phyloP scores from a whole-genome alignment of 2,329 filamentous ascomycete genomes.

The Tolypocladium ophioglossoides region DNA sequence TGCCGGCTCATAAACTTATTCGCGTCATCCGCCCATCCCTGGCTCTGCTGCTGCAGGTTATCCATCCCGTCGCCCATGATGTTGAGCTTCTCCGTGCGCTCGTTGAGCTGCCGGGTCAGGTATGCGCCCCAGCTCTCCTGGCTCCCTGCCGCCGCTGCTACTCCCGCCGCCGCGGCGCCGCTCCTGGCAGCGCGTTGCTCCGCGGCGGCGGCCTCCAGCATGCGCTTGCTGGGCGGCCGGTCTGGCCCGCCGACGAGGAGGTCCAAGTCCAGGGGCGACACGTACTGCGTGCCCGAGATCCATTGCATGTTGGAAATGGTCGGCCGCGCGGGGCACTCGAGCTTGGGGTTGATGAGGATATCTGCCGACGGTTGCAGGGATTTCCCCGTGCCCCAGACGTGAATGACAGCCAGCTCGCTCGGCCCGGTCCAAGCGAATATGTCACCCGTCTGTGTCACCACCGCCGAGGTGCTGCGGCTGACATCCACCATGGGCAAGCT shows the following conservation, averaged over 20 bases:
- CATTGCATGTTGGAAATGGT: slow-evolving; percentile 95
- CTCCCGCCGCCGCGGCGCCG: slow-evolving; percentile 17
- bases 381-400: slow-evolving; percentile 70
- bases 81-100: slow-evolving; percentile 78
- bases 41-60: slow-evolving; percentile 67
- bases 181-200: slow-evolving; percentile 54
- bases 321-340: slow-evolving; percentile 65
- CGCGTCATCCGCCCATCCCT: slow-evolving; percentile 78
- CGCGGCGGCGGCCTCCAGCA: slow-evolving; percentile 67
- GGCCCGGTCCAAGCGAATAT: slow-evolving; percentile 84
- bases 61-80: slow-evolving; percentile 81
- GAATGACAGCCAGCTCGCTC: slow-evolving; percentile 72
- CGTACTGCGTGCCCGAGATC: slow-evolving; percentile 89
- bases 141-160: slow-evolving; percentile 25
- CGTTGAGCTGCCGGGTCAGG: slow-evolving; percentile 76
- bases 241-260: slow-evolving; percentile 82
- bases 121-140: slow-evolving; percentile 67
- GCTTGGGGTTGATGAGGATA: slow-evolving; percentile 66
- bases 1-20: slow-evolving; percentile 78
- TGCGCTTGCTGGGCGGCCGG: slow-evolving; percentile 77
- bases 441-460: slow-evolving; percentile 69
- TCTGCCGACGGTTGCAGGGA: slow-evolving; percentile 55
- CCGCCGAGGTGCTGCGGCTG: slow-evolving; percentile 55
- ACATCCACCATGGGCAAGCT: slow-evolving; percentile 63
- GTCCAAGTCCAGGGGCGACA: slow-evolving; percentile 81